Evolutionary conservation across 2,329 filamentous ascomycete genomes (phyloP).

Genomic region (Chaetomiaceae sp.): DNA sequence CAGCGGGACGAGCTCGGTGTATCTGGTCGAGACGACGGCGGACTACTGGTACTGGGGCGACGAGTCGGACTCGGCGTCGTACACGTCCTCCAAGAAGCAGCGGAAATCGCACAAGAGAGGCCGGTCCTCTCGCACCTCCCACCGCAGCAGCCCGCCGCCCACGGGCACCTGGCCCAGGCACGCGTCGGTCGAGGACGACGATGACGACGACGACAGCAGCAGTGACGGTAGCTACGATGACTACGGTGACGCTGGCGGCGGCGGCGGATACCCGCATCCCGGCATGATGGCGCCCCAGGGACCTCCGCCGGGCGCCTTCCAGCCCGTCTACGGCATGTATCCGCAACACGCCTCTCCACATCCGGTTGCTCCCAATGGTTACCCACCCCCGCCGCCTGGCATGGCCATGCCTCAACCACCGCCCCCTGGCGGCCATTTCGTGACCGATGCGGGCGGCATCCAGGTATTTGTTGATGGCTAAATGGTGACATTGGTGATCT

Average conservation of each 20-base stretch:
- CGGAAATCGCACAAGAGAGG: constrained; percentile 9
- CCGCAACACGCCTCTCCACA: not conserved
- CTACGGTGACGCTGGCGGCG: not conserved
- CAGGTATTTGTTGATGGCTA: constrained; percentile 12
- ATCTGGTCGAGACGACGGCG: constrained; percentile 14
- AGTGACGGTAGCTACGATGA: constrained; percentile 10
- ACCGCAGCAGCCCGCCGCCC: constrained; percentile 1
- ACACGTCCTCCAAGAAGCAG: constrained; percentile 6
- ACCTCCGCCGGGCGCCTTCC: constrained; percentile 12
- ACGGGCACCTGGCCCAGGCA: constrained; percentile 8
- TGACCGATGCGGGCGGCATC: constrained; percentile 1
- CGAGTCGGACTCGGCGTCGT: not conserved
- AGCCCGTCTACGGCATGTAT: constrained; percentile 9
- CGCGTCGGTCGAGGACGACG: constrained; percentile 11
- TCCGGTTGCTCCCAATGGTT: not conserved
- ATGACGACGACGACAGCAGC: constrained; percentile 13
- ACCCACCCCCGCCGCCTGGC: constrained; percentile 1
- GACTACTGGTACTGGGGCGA: constrained; percentile 11
- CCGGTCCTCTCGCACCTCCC: constrained; percentile 11
- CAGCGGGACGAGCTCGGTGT: constrained; percentile 13
- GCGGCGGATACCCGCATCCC: not conserved
- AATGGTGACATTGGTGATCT: not conserved
- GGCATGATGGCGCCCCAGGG: constrained; percentile 2
- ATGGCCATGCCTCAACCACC: constrained; percentile 6
- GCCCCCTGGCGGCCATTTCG: constrained; percentile 9